phyloP scores from a whole-genome alignment of 805 yeast genomes.

The Yamadazyma olivae region DNA sequence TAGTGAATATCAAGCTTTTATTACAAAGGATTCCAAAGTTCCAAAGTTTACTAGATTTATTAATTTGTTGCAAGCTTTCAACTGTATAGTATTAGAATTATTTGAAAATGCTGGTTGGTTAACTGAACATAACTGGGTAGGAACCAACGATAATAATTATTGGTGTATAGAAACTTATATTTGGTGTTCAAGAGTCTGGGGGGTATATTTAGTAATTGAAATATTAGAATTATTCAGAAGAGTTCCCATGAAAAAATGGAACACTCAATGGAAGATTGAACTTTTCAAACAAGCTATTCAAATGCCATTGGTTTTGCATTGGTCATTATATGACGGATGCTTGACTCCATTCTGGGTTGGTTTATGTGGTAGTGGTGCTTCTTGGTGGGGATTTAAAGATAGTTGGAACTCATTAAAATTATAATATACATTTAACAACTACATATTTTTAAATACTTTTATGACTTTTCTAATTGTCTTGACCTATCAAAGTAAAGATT shows the following conservation, averaged over 20 bases:
- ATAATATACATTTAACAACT: slow-evolving; percentile 1
- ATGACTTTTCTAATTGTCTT: slow-evolving; percentile 45
- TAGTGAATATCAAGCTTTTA: slow-evolving; percentile 32
- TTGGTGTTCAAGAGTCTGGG: slow-evolving; percentile 47
- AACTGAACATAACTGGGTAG: slow-evolving; percentile 44
- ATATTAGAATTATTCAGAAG: slow-evolving; percentile 39
- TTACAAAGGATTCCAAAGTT: slow-evolving; percentile 19
- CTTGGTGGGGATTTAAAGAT: slow-evolving; percentile 39
- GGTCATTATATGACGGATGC: slow-evolving; percentile 44
- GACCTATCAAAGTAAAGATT: slow-evolving; percentile 83
- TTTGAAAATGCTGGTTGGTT: slow-evolving; percentile 45
- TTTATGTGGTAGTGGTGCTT: slow-evolving; percentile 42
- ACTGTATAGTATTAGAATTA: slow-evolving; percentile 38
- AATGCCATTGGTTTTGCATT: slow-evolving; percentile 41
- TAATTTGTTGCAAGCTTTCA: slow-evolving; percentile 37
- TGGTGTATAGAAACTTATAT: slow-evolving; percentile 44
- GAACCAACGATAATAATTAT: slow-evolving; percentile 35
- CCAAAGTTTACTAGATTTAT: slow-evolving; percentile 31
- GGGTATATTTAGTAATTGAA: slow-evolving; percentile 36
- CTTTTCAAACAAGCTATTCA: slow-evolving; percentile 38
- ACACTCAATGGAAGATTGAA: slow-evolving; percentile 30
- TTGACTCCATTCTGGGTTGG: slow-evolving; percentile 48
- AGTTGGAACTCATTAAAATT: slow-evolving; percentile 35
- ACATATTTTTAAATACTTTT: neutral
- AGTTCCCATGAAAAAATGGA: slow-evolving; percentile 36